Evolutionary conservation across 805 yeast species (phyloP), one percentile per base, ranked within the genome.

Genomic region (Scheffersomyces amazonensis): DNA sequence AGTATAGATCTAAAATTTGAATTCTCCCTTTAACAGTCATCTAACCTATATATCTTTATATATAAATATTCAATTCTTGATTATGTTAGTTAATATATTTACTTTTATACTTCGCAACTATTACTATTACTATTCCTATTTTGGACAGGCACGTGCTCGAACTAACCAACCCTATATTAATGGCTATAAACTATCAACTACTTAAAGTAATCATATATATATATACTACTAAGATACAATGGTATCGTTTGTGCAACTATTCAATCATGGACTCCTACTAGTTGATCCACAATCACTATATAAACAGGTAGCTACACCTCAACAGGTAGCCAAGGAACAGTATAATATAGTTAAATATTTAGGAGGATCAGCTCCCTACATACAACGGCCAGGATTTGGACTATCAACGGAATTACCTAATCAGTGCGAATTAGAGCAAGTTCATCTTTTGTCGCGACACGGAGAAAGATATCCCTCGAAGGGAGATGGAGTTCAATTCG

Each of bases 361-460:
- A 34, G 81, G 76, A n/a, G 78, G 80, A 13, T 50, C 71, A n/a
- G 83, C 76, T 1, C 85, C 86, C 5, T 79, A 74, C 45, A 60
- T 71, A 25, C 68, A 70, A 35, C 67, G 64, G 34, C 57, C 63
- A 3, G 82, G 82, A 1, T 75, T 58, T 49, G 84, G 83, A 2
- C 69, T 80, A 29, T 60, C 73, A 10, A 54, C 69, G 10, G 74
- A 63, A 7, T 47, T 64, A 1, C 81, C 83, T 13, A 64, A 57
- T 7, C 64, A 64, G 31, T 80, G 85, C 57, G 50, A 57, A 6
- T 64, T 81, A 37, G 76, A 76, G 47, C 91, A 83, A 56, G 87
- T 83, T 6, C 88, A 83, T 46, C 60, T 83, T 15, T 61, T 83
- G 37, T 79, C 81, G 48, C 74, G 96, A 51, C 95, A 87, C 52